phyloP scores from a whole-genome alignment of 148 eudicot species.

The Vaccinium corymbosum region DNA sequence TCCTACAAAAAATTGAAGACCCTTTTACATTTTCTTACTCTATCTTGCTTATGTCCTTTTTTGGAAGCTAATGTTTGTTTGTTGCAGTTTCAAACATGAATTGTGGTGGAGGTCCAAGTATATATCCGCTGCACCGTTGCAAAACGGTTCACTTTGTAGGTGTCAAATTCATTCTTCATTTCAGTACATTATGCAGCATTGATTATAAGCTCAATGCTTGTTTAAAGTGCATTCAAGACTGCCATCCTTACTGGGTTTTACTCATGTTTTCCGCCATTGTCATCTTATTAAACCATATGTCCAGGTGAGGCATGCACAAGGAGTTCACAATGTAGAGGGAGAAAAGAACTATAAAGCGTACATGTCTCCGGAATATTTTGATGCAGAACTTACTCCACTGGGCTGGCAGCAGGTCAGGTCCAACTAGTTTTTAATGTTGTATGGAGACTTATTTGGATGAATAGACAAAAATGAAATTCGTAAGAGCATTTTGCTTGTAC shows the following conservation, averaged over 20 bases:
- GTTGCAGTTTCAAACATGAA: constrained; percentile 59
- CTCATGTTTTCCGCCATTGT: constrained; percentile 23
- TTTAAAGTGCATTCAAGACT: constrained; percentile 19
- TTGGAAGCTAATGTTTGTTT: constrained; percentile 6
- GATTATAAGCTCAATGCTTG: constrained; percentile 19
- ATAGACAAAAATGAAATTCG: not conserved
- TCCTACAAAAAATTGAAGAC: not conserved
- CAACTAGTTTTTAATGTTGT: not conserved
- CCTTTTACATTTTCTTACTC: not conserved
- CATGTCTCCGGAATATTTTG: constrained; percentile 89
- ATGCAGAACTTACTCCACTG: constrained; percentile 77
- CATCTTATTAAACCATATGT: constrained; percentile 27
- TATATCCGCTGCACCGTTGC: constrained; percentile 84
- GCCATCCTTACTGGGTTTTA: constrained; percentile 24
- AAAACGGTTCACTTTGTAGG: constrained; percentile 90
- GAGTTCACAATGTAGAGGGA: constrained; percentile 88
- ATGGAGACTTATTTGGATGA: not conserved
- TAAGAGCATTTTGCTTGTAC: not conserved
- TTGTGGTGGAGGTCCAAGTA: constrained; percentile 37
- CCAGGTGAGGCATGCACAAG: constrained; percentile 98
- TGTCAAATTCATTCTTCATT: constrained; percentile 23
- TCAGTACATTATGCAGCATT: constrained; percentile 20
- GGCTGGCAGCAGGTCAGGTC: constrained; percentile 94
- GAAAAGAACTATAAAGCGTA: constrained; percentile 82
- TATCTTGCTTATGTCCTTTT: not conserved